A percentile compares a stretch with the other conserved stretches of the same genome.
Evolutionary conservation across 2,329 filamentous ascomycete genomes (phyloP).

Genomic region (Aspergillus niger): DNA sequence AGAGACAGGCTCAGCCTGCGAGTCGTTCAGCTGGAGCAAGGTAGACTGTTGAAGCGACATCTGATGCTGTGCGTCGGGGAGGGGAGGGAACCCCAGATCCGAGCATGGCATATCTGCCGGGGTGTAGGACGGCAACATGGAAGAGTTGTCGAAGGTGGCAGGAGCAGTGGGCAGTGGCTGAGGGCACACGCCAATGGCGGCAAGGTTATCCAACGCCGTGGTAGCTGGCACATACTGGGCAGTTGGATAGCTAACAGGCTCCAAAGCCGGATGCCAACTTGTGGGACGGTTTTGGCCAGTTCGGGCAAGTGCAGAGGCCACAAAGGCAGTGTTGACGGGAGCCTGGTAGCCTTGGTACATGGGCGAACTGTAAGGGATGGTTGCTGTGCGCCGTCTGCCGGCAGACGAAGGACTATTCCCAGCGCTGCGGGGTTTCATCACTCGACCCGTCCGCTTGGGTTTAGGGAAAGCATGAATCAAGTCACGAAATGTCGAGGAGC

Average conservation of each 20-base stretch:
- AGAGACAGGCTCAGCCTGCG: slow-evolving; percentile 30
- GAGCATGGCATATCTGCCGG: slow-evolving; percentile 23
- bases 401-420: slow-evolving; percentile 66
- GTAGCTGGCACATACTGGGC: slow-evolving; percentile 24
- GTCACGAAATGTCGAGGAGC: slow-evolving; percentile 35
- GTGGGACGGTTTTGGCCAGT: slow-evolving; percentile 59
- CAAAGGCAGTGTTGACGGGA: slow-evolving; percentile 47
- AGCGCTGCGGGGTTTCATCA: slow-evolving; percentile 67
- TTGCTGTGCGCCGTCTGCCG: slow-evolving; percentile 58
- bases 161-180: slow-evolving; percentile 23
- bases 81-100: slow-evolving; percentile 24
- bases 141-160: slow-evolving; percentile 20
- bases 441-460: slow-evolving; percentile 53
- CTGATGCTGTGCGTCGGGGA: slow-evolving; percentile 24
- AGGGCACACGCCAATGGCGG: slow-evolving; percentile 22
- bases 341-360: slow-evolving; percentile 47
- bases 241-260: slow-evolving; percentile 32
- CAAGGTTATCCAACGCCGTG: slow-evolving; percentile 22
- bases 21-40: slow-evolving; percentile 26
- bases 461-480: slow-evolving; percentile 51
- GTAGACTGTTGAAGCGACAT: slow-evolving; percentile 24
- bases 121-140: slow-evolving; percentile 27
- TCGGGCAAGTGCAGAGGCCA: slow-evolving; percentile 40
- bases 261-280: slow-evolving; percentile 71
- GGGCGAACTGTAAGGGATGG: slow-evolving; percentile 44